Base-by-base conservation (phyloP, 2,329 filamentous ascomycete genomes). In the Colletotrichum sp. region DNA sequence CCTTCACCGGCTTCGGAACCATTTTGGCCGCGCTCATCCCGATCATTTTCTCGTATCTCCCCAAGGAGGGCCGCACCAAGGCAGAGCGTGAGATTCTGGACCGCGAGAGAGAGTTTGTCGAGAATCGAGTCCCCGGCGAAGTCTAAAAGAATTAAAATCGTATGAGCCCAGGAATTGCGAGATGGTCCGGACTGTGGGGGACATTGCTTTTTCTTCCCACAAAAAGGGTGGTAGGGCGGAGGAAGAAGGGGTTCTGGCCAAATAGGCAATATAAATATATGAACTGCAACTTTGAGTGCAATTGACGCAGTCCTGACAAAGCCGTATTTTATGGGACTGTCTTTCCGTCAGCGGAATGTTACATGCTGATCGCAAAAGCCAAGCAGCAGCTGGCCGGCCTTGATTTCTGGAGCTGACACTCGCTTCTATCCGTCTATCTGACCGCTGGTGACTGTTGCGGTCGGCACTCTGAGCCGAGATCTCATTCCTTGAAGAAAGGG, bases 31-130 rank as follows among this genome's bases (percentile, higher is more conserved):
- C 68, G 21, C 65, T 71, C 26, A 56, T 77, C 24, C 78, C 78
- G 12, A n/a, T 72, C 12, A 69, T 75, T 12, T 78, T 77, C 58
- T 77, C 77, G 65, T 75, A 69, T 13, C 36, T 79, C 8, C 77
- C 77, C 28, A 77, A 72, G 61, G 70, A 78, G 12, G 77, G 75
- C 6, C 28, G n/a, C 32, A 74, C 74, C 63, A 74, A 52, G 75
- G 65, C 63, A 16, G 71, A 76, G 67, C 59, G 59, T 24, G 71
- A 76, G 16, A 71, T 76, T 16, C 16, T 75, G 61, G 71, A 62
- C 34, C 52, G 75, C 71, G 71, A 67, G 36, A 30, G 24, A 38
- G 73, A 62, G 13, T 59, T 58, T 18, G 56, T 65, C 13, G 58
- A 69, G 48, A n/a, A 62, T 9, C 62, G 36, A 12, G 16, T 12